Base-by-base conservation (phyloP, 768 basidiomycete species). In the Hericium rajendrae region DNA sequence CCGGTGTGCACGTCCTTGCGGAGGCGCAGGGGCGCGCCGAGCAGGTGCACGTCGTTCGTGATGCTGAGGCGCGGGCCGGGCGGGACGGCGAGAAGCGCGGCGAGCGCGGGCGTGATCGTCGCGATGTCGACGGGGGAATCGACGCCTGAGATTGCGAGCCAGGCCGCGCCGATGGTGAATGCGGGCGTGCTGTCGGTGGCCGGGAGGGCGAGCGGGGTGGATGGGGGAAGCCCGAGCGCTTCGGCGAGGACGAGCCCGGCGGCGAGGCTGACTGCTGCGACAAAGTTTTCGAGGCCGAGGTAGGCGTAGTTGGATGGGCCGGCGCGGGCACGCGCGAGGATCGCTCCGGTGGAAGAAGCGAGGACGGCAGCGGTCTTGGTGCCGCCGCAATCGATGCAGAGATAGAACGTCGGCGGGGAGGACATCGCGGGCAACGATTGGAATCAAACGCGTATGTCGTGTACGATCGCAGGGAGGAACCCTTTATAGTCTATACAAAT, bases 261-360 rank as follows among this genome's bases (percentile, higher is more conserved):
- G 13, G 86, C 80, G 12, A 68, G 66, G 1, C 68, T 68, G 43
- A 92, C 74, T 6, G 81, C 76, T 3, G 69, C 63, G 48, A 78
- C 73, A 72, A 90, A 91, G 38, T 72, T 77, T n/a, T 78, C 70
- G 16, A 81, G 65, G 37, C 84, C 77, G 64, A 91, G 82, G 71
- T 90, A 90, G 22, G 89, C 78, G 70, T 88, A 88, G 71, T 95
- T 95, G 62, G 91, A 92, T 1, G 89, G 87, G 2, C 90, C 90
- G 8, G 83, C 83, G 16, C 74, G 68, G 2, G 82, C 88, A 48
- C 86, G 83, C 1, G 84, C 85, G 48, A 90, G 57, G 62, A 91
- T 78, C 4, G 72, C 70, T 60, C 90, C 87, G 2, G 74, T 61
- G 18, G 67, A 62, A 66, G 84, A 76, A 59, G 76, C 76, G 68